Evolutionary conservation across 2,329 filamentous ascomycete genomes (phyloP), one percentile per base, ranked within the genome.

Genomic region (Pseudonectria buxi): DNA sequence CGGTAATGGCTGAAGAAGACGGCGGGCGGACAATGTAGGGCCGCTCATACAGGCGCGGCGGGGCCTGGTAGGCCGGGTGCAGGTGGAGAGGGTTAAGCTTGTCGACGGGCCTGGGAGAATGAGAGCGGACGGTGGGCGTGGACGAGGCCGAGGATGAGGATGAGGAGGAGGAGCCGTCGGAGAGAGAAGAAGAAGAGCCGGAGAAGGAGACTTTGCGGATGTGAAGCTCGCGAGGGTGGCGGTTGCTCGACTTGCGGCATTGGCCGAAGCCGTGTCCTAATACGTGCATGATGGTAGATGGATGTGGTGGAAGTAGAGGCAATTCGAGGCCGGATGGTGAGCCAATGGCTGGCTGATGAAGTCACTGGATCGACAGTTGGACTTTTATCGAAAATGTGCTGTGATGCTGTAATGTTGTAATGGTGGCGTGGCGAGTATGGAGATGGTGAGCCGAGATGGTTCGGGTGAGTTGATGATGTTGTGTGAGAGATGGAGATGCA

Each of bases 151-250:
- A 40, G 26, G 53, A 49, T 22, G 50, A 49, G 6, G 58, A 54
- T 12, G 51, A 51, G 28, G 57, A 52, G 28, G 61, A 64, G 49
- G 57, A 56, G 41, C 51, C 59, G 6, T 57, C 59, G 7, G 57
- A 58, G 36, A 63, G 56, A 2, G 61, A 64, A 35, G 54, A 60
- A 2, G 61, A 64, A 35, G 54, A 60, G 41, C 61, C 62, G 13
- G 62, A 64, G 46, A 63, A 61, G 29, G 61, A 64, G 31, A 64
- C 46, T 50, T 65, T 65, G 50, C 62, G 59, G 38, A 65, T 63
- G 41, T 62, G 58, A 15, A 65, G 55, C 35, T 63, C 55, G 31
- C 58, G 53, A 24, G 61, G 57, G 14, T 52, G 52, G 33, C 45
- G 46, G 43, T 55, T 56, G 39, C 51, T 41, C 33, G 53, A 49